Evolutionary conservation across 371 early-diverging fungal species (phyloP).

Genomic region (Haplosporangium sp.): DNA sequence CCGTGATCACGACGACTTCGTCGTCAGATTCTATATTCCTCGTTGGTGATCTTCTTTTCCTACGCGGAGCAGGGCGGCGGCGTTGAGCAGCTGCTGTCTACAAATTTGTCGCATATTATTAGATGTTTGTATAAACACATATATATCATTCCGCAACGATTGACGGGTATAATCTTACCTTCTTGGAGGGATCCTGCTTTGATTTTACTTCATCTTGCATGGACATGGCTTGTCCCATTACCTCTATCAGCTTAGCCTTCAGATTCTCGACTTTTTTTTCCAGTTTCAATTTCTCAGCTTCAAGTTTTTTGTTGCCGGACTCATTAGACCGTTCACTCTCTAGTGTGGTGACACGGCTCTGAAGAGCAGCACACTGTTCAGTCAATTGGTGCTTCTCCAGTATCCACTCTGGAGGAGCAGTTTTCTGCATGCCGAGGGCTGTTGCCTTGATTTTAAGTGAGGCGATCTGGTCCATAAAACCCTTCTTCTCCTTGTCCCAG

Average conservation of each 20-base stretch:
- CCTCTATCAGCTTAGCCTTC: conserved; percentile 36
- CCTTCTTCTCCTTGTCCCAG: conserved; percentile 47
- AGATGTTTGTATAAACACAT: not conserved
- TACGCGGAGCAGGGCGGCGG: not conserved
- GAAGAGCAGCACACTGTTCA: conserved; percentile 28
- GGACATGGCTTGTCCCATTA: conserved; percentile 23
- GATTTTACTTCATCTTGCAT: conserved; percentile 15
- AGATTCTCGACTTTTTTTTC: conserved; percentile 34
- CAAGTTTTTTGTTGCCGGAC: conserved; percentile 12
- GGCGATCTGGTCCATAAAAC: conserved; percentile 43
- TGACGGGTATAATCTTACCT: conserved; percentile 4
- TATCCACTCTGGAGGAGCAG: conserved; percentile 45
- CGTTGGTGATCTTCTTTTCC: not conserved
- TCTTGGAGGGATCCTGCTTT: conserved; percentile 9
- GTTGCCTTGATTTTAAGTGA: conserved; percentile 45
- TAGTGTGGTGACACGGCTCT: conserved; percentile 25
- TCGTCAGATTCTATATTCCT: conserved; percentile 7
- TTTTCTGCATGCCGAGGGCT: conserved; percentile 31
- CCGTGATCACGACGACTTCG: not conserved
- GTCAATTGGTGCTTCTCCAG: conserved; percentile 37
- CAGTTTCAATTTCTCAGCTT: conserved; percentile 28
- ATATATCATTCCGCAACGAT: not conserved
- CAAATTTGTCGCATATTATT: not conserved
- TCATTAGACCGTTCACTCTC: conserved; percentile 30
- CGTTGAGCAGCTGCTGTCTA: not conserved